Evolutionary conservation across 345 rosid species (phyloP).

Genomic region (Salix dunnii): DNA sequence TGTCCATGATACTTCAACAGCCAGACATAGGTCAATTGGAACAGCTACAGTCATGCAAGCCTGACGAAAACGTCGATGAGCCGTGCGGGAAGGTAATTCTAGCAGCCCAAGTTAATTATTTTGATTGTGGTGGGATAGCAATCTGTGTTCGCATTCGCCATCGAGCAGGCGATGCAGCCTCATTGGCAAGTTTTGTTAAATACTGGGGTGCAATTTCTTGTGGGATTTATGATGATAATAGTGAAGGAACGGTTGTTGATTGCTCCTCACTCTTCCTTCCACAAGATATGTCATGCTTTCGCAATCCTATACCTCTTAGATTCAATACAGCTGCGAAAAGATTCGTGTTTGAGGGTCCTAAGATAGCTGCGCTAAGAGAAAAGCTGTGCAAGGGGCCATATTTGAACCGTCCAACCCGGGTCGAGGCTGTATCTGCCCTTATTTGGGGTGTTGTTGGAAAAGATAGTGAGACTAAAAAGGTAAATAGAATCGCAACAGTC

Average conservation of each 20-base stretch:
- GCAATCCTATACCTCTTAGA: background rate
- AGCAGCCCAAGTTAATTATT: slow-evolving; percentile 11
- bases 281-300: background rate
- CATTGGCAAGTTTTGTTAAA: slow-evolving; percentile 3
- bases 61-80: background rate
- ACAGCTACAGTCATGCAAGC: slow-evolving; percentile 4
- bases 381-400: background rate
- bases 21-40: background rate
- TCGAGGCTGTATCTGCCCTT: slow-evolving; percentile 15
- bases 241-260: slow-evolving; percentile 8
- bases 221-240: background rate
- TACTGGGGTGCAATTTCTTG: slow-evolving; percentile 9
- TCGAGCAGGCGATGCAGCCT: slow-evolving; percentile 12
- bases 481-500: background rate
- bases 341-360: slow-evolving; percentile 14
- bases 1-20: slow-evolving; percentile 5
- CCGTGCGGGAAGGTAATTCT: background rate
- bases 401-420: slow-evolving; percentile 15
- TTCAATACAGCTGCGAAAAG: slow-evolving; percentile 9
- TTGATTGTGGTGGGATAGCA: slow-evolving; percentile 21
- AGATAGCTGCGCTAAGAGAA: slow-evolving; percentile 14
- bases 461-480: background rate
- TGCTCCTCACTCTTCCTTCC: slow-evolving; percentile 29
- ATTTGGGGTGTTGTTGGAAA: slow-evolving; percentile 16
- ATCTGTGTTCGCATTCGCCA: slow-evolving; percentile 14